Conservation (phyloP, 1,284 basidiomycete species). For the Leccinum olivaceoglutinosum region DNA sequence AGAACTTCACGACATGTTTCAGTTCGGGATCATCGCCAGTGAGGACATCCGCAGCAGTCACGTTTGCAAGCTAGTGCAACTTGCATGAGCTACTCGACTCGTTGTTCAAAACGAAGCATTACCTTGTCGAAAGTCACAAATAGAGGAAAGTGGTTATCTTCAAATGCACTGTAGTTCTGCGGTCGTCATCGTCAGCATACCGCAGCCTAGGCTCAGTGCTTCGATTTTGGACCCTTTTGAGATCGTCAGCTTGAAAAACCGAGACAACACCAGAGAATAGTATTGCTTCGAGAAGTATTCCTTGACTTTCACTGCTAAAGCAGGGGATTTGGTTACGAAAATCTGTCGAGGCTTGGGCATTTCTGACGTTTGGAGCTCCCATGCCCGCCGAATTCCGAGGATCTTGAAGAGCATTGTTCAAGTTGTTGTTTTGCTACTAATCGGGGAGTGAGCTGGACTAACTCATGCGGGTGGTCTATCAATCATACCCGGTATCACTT, state of each 20-base stretch:
- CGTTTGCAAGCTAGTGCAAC: constrained; percentile 7
- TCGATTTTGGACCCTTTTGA: constrained; percentile 27
- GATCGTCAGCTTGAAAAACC: constrained; percentile 32
- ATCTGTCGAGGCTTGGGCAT: constrained; percentile 54
- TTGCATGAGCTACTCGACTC: constrained; percentile 3
- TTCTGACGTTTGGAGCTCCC: constrained; percentile 26
- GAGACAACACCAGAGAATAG: constrained; percentile 40
- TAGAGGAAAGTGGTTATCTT: constrained; percentile 62
- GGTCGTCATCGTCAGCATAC: constrained; percentile 49
- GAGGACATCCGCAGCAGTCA: constrained; percentile 22
- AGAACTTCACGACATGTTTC: constrained; percentile 12
- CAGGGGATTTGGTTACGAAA: constrained; percentile 66
- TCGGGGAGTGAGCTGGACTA: background rate
- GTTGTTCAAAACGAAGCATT: constrained; percentile 8
- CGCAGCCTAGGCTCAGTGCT: constrained; percentile 31
- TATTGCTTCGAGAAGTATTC: constrained; percentile 56
- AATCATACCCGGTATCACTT: constrained; percentile 64
- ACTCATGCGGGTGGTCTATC: background rate
- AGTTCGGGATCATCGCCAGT: constrained; percentile 8
- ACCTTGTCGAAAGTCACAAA: constrained; percentile 66
- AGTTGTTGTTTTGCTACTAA: constrained; percentile 56
- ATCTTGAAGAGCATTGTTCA: constrained; percentile 67
- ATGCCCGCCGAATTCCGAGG: constrained; percentile 55
- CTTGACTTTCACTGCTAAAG: constrained; percentile 62
- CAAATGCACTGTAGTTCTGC: constrained; percentile 48